Base-by-base conservation (phyloP, 805 yeast species). In the Suhomyces vadensis region DNA sequence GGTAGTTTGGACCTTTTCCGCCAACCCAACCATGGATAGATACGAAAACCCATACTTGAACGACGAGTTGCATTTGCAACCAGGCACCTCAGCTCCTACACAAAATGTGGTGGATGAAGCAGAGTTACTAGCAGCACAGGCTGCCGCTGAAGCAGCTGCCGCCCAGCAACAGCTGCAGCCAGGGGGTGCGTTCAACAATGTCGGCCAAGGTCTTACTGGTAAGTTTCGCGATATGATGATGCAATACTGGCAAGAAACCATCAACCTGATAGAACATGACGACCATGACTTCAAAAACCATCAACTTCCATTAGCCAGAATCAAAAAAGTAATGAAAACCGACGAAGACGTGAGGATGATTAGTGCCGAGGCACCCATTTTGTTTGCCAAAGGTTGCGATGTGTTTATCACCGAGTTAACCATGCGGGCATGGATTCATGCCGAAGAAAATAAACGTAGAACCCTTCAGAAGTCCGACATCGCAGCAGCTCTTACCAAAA, bases 371-470 rank as follows among this genome's bases (percentile, higher is more conserved):
- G 98, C 98, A 0, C 99, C 99, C 2, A 90, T 94, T 25, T 67
- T 94, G 48, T 94, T 94, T 70, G 98, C 99, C 37, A 94, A 94
- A 64, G 98, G 98, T 1, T 94, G 99, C 67, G 99, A 94, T 62
- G 83, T 94, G 26, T 94, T 94, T 66, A 92, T 94, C 54, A 91
- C 99, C 0, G 99, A 94, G 63, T 72, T 94, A 43, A 91, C 99
- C 10, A 91, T 94, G 97, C 76, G 99, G 46, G 97, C 99, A 6
- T 94, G 99, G 99, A 89, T 94, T 49, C 97, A 91, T 57, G 97
- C 98, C 2, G 98, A 94, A 64, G 97, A 89, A 58, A 88, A 88
- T 69, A 94, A 94, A 61, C 78, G 99, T 53, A 71, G 99, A 48
- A 94, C 99, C 4, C 70, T 94, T 47, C 99, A 94, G 63, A 87